Evolutionary conservation across 176 grass and related monocot species (phyloP).

Genomic region (Melocanna baccifera): DNA sequence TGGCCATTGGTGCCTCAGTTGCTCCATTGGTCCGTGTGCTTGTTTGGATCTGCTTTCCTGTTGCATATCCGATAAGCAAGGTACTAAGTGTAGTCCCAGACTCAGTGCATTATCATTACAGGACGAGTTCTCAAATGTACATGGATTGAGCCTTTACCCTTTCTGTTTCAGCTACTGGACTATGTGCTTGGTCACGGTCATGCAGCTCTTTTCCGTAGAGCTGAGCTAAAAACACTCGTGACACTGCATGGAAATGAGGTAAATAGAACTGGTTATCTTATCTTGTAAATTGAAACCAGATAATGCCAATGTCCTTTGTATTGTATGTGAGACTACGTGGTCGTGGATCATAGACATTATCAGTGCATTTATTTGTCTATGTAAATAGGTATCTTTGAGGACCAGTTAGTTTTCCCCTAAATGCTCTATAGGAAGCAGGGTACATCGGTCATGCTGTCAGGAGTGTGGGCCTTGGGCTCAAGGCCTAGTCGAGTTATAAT

Average conservation of each 20-base stretch:
- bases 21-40: constrained; percentile 81
- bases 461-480: too few relatives aligned
- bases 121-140: not conserved
- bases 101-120: not conserved
- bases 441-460: not conserved
- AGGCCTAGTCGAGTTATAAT: too few relatives aligned
- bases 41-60: constrained; percentile 84
- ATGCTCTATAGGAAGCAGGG: not conserved
- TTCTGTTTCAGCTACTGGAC: constrained; percentile 76
- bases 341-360: not conserved
- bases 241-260: constrained; percentile 91
- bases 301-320: not conserved
- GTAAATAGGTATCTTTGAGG: not conserved
- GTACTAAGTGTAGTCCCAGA: constrained; percentile 27
- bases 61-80: constrained; percentile 98
- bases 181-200: constrained; percentile 70
- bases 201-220: constrained; percentile 82
- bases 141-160: constrained; percentile 1
- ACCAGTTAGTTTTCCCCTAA: not conserved
- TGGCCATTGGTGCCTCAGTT: constrained; percentile 75
- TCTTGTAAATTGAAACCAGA: not conserved
- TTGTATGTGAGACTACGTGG: not conserved
- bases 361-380: not conserved
- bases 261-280: constrained; percentile 6
- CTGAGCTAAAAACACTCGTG: constrained; percentile 95